Conservation (phyloP, 139 green algal genomes). For the Pseudopediastrum boryanum region DNA sequence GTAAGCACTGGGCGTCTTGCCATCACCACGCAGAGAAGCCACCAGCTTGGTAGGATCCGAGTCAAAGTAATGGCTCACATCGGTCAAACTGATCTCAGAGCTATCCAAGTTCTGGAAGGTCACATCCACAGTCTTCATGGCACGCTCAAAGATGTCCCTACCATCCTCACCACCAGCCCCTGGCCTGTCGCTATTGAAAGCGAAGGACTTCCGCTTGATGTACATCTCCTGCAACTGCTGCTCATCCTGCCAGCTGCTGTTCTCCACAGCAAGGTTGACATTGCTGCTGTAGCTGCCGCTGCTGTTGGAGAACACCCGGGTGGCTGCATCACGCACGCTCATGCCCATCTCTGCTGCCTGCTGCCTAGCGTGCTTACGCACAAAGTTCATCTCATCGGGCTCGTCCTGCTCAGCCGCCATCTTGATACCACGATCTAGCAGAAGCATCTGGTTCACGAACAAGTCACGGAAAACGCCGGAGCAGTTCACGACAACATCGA, state of each 20-base stretch:
- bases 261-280: conserved; percentile 99
- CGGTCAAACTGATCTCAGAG: conserved; percentile 96
- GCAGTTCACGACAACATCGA: conserved; percentile 99
- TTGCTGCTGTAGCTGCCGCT: conserved; percentile 97
- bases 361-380: conserved; percentile 97
- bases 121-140: conserved; percentile 98
- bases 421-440: conserved; percentile 97
- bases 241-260: conserved; percentile 96
- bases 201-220: conserved; percentile 95
- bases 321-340: conserved; percentile 89
- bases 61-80: conserved; percentile 99
- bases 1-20: conserved; percentile 87
- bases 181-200: conserved; percentile 96
- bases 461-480: conserved; percentile 99
- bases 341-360: conserved; percentile 89
- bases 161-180: conserved; percentile 90
- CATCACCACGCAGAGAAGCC: conserved; percentile 85
- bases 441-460: conserved; percentile 90
- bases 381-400: conserved; percentile 99
- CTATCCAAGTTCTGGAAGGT: conserved; percentile 99
- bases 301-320: conserved; percentile 96
- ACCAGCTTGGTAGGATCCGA: conserved; percentile 99
- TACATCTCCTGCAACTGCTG: conserved; percentile 97
- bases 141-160: conserved; percentile 90
- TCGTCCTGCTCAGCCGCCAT: conserved; percentile 97